Base-by-base conservation (phyloP, 768 basidiomycete genomes). In the Rhodosporidiobolus odoratus region DNA sequence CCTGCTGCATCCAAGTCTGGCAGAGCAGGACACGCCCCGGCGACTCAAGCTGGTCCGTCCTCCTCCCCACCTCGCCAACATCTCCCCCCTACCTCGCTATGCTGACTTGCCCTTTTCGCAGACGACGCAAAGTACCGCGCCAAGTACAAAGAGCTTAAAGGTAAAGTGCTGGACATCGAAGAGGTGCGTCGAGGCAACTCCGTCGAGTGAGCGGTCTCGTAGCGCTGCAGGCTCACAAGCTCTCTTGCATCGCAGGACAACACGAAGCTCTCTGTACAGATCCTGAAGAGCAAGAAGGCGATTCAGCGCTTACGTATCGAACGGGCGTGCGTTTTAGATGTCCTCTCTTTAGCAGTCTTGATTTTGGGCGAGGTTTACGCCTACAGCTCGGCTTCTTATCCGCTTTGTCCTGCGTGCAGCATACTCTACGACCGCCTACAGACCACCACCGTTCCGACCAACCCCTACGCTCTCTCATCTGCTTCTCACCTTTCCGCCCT, bases 201-300 rank as follows among this genome's bases (percentile, higher is more conserved):
- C 52, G 30, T 9, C 21, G 35, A 27, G 3, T 53, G 32, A 9
- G 27, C 52, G 34, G 5, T 21, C 15, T 9, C n/a, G 7, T 10
- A 4, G n/a, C 13, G n/a, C 59, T 10, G 30, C 30, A 16, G 9
- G 21, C 58, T 25, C 43, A 47, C 34, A 25, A 6, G 23, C 13
- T 47, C 8, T 4, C 4, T 6, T 6, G 27, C 50, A n/a, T 12
- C 4, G n/a, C 45, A 74, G 69, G 73, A 74, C 73, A 74, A 74
- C 63, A 71, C 66, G 1, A 74, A 74, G 59, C 69, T 74, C 0
- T 64, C 65, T 12, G 58, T 74, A 16, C 41, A 65, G 58, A 68
- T 74, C 38, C 43, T 74, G 23, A 71, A 71, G 66, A 74, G 73
- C 63, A 74, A 74, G 43, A 74, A 74, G 50, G 66, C 69, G 30